A percentile compares a stretch with the other conserved stretches of the same genome.
Evolutionary conservation across 2,329 filamentous ascomycete genomes (phyloP).

Genomic region (Penicillium sp.): DNA sequence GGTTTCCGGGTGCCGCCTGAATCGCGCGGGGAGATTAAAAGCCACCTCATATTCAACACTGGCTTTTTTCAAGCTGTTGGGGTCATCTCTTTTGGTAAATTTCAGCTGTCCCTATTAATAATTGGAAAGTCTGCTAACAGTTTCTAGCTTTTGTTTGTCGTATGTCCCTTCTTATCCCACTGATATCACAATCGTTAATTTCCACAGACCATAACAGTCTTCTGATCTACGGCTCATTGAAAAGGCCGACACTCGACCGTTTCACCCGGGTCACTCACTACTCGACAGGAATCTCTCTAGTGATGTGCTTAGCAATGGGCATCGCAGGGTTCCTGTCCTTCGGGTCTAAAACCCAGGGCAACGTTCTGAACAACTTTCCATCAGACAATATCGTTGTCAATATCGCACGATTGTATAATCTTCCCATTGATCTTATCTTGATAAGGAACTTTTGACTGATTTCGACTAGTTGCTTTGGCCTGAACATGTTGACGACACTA

Average conservation of each 20-base stretch:
- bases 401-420: slow-evolving; percentile 71
- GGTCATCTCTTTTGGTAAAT: slow-evolving; percentile 91
- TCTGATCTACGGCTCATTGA: slow-evolving; percentile 92
- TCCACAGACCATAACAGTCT: slow-evolving; percentile 82
- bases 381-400: slow-evolving; percentile 90
- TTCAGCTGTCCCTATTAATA: background rate
- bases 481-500: slow-evolving; percentile 98
- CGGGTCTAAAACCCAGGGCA: slow-evolving; percentile 85
- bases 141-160: slow-evolving; percentile 64
- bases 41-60: slow-evolving; percentile 72
- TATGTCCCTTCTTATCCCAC: slow-evolving; percentile 36
- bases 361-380: slow-evolving; percentile 97
- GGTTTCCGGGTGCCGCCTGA: slow-evolving; percentile 71
- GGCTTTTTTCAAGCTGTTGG: slow-evolving; percentile 96
- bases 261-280: slow-evolving; percentile 93
- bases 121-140: slow-evolving; percentile 33
- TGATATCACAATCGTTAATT: slow-evolving; percentile 20
- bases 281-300: slow-evolving; percentile 82
- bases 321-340: slow-evolving; percentile 89
- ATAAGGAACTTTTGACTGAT: slow-evolving; percentile 21
- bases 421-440: background rate
- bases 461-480: slow-evolving; percentile 70
- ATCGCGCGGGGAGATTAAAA: slow-evolving; percentile 68
- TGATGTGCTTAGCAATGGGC: slow-evolving; percentile 88
- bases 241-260: slow-evolving; percentile 91